Conservation (phyloP, 352 stramenopile species). For the Phytopythium montanum region DNA sequence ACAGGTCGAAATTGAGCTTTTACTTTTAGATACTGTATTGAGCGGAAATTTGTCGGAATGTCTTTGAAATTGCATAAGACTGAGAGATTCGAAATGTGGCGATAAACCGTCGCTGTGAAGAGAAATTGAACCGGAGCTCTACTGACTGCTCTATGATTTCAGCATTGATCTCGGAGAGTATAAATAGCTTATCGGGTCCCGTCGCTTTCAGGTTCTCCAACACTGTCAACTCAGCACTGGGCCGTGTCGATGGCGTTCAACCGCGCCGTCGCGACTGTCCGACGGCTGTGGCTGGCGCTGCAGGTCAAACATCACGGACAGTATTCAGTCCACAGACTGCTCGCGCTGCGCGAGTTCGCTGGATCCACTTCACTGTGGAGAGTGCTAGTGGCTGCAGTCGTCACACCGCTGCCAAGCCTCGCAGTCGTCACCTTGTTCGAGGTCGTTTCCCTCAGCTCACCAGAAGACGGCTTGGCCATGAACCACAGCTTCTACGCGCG, state of each 20-base stretch:
- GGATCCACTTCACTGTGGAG: not conserved
- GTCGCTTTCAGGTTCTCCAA: not conserved
- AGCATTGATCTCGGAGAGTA: too few species aligned
- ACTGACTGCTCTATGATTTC: too few species aligned
- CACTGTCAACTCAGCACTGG: not conserved
- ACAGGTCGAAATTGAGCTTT: too few species aligned
- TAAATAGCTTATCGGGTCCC: too few species aligned
- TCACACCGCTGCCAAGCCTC: not conserved
- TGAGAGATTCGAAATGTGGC: too few species aligned
- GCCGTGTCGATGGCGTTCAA: not conserved
- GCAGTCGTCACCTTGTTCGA: not conserved
- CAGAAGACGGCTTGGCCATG: not conserved
- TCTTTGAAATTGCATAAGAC: too few species aligned
- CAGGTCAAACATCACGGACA: constrained; percentile 15
- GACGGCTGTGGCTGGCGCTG: constrained; percentile 1
- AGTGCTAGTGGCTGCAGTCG: not conserved
- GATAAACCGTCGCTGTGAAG: too few species aligned
- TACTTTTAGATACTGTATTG: too few species aligned
- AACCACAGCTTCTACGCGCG: constrained; percentile 4
- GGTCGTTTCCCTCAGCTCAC: not conserved
- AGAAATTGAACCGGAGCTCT: too few species aligned
- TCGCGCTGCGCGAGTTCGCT: constrained; percentile 6
- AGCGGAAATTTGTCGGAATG: too few species aligned
- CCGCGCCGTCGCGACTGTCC: not conserved
- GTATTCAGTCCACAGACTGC: constrained; percentile 10